Conservation (phyloP, 306 rosid genomes). For the Malus sieversii region DNA sequence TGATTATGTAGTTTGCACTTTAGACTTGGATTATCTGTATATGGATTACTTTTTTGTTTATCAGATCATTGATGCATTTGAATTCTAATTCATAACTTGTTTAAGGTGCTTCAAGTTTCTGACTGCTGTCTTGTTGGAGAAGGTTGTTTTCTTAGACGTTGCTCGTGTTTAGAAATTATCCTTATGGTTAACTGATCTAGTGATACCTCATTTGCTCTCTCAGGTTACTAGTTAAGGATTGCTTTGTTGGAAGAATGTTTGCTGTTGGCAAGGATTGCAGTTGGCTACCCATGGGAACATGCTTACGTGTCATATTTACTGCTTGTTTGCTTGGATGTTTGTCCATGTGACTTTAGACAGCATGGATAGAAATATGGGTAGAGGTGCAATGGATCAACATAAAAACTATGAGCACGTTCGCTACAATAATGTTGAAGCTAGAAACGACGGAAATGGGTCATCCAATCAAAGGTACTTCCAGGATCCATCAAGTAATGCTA, state of each 20-base stretch:
- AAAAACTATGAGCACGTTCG: constrained; percentile 30
- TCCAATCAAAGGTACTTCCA: constrained; percentile 40
- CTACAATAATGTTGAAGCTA: constrained; percentile 39
- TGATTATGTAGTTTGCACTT: background rate
- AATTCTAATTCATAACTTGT: background rate
- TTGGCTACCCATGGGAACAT: constrained; percentile 10
- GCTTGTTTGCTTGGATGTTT: constrained; percentile 11
- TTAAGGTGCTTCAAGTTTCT: background rate
- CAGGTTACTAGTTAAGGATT: constrained; percentile 9
- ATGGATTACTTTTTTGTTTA: background rate
- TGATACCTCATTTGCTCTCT: background rate
- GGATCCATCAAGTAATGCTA: constrained; percentile 37
- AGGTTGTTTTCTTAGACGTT: background rate
- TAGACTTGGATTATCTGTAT: background rate
- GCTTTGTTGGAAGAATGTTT: constrained; percentile 19
- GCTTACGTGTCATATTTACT: constrained; percentile 1
- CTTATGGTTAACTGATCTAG: background rate
- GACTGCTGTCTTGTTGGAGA: background rate
- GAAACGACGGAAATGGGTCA: constrained; percentile 45
- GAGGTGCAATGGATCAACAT: constrained; percentile 29
- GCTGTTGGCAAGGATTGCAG: background rate
- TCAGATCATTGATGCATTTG: background rate
- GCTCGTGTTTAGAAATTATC: background rate
- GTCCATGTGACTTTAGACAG: constrained; percentile 5
- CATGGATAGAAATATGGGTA: constrained; percentile 22